Base-by-base conservation (phyloP, 2,329 filamentous ascomycete genomes). In the Harringtonia aguacate region DNA sequence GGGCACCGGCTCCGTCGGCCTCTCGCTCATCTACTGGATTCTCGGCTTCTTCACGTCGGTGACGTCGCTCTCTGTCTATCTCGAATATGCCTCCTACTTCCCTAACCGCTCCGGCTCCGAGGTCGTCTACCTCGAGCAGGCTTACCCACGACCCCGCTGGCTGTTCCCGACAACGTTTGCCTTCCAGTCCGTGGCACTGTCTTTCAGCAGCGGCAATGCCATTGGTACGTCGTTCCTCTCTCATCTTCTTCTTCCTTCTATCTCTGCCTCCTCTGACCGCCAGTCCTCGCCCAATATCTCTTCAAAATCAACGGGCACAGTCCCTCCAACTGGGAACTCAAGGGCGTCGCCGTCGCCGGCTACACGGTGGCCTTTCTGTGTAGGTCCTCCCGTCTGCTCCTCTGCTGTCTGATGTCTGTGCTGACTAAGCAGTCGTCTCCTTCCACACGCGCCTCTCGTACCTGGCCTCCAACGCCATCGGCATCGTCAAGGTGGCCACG, bases 61-160 rank as follows among this genome's bases (percentile, higher is more conserved):
- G 0, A 66, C 72, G 3, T 71, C 70, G 3, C 66, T 81, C 6
- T 62, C 68, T 0, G 69, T 79, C 0, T 83, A 82, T 45, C 70
- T 83, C 13, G 80, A 84, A 52, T 72, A 75, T 15, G 71, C 77
- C 0, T 68, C 75, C 1, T 83, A 78, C 49, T 84, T 83, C 45
- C 79, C 79, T 1, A 82, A 73, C 53, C 72, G 79, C 14, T 81
- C 75, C 3, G 80, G 79, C 0, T 71, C 72, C 1, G 77, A 84
- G 52, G 79, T 80, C 0, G 79, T 81, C 0, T 84, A 82, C 51
- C 67, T 84, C 1, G 80, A 84, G 52, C 80, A 84, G 53, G 74
- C 77, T 0, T 84, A 72, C 48, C 79, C 79, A 1, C 68, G 76
- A 1, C 80, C 80, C 0, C 72, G 67, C 45, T 80, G 77, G 55